phyloP scores from a whole-genome alignment of 1,284 basidiomycete genomes.

The Microbotryomycetes sp. region DNA sequence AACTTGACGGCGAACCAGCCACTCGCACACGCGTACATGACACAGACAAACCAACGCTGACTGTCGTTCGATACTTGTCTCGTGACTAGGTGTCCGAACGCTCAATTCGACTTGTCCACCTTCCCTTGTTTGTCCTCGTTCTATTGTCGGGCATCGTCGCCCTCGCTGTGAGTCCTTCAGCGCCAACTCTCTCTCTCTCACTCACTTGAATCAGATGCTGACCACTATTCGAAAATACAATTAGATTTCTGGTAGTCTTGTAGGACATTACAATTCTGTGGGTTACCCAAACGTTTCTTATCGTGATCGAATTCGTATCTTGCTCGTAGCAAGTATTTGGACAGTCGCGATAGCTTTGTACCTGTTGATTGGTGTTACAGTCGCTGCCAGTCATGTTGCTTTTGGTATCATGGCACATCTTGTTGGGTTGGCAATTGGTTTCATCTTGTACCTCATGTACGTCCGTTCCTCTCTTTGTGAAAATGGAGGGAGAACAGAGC shows the following conservation, averaged over 20 bases:
- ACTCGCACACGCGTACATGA: too few species aligned
- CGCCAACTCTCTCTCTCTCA: background rate
- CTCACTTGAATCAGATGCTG: background rate
- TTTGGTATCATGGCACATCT: constrained; percentile 45
- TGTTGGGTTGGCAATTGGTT: constrained; percentile 41
- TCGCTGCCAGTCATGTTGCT: constrained; percentile 37
- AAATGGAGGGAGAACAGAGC: background rate
- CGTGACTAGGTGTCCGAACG: constrained; percentile 36
- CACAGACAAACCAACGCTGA: too few species aligned
- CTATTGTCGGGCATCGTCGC: constrained; percentile 40
- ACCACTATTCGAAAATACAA: background rate
- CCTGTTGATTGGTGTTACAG: constrained; percentile 42
- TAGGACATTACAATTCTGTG: constrained; percentile 39
- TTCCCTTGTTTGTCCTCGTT: constrained; percentile 39
- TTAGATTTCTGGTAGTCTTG: constrained; percentile 35
- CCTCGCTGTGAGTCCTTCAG: constrained; percentile 29
- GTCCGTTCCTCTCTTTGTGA: background rate
- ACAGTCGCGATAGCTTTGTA: constrained; percentile 38
- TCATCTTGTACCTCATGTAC: constrained; percentile 16
- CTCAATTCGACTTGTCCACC: constrained; percentile 39
- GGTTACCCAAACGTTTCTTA: constrained; percentile 43
- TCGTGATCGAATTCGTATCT: constrained; percentile 44
- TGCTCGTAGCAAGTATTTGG: constrained; percentile 43
- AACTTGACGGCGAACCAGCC: too few species aligned
- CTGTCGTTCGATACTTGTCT: too few species aligned